Evolutionary conservation across 306 rosid species (phyloP).

Genomic region (Glycine tomentella): DNA sequence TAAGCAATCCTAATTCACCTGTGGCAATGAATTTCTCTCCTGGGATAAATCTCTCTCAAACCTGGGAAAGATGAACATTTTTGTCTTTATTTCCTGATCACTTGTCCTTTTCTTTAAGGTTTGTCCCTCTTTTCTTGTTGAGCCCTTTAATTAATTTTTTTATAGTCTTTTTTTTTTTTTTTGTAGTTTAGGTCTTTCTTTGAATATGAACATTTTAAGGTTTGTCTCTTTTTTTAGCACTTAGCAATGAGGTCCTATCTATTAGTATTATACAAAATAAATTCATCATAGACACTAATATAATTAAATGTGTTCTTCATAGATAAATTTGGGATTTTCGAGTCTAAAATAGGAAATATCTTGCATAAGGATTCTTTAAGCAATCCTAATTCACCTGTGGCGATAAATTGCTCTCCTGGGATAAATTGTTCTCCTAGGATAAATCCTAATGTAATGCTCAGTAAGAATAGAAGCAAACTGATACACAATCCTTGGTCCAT

Average conservation of each 20-base stretch:
- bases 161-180: too few relatives aligned
- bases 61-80: constrained; percentile 27
- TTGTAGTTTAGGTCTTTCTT: too few relatives aligned
- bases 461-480: constrained; percentile 51
- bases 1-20: constrained; percentile 69
- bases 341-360: constrained; percentile 79
- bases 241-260: too few relatives aligned
- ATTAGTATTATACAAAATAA: too few relatives aligned
- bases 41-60: constrained; percentile 46
- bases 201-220: too few relatives aligned
- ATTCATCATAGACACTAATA: too few relatives aligned
- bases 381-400: constrained; percentile 63
- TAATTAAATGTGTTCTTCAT: too few relatives aligned
- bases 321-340: too few relatives aligned
- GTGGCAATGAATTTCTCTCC: constrained; percentile 49
- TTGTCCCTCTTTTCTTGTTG: too few relatives aligned
- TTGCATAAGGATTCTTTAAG: constrained; percentile 75
- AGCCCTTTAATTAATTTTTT: too few relatives aligned
- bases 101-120: constrained; percentile 48
- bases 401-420: constrained; percentile 52
- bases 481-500: not conserved
- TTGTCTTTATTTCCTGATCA: not conserved
- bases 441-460: constrained; percentile 8
- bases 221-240: too few relatives aligned
- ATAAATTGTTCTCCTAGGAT: constrained; percentile 53